phyloP scores from a whole-genome alignment of 768 basidiomycete genomes.

The Boletellus ananiceps region DNA sequence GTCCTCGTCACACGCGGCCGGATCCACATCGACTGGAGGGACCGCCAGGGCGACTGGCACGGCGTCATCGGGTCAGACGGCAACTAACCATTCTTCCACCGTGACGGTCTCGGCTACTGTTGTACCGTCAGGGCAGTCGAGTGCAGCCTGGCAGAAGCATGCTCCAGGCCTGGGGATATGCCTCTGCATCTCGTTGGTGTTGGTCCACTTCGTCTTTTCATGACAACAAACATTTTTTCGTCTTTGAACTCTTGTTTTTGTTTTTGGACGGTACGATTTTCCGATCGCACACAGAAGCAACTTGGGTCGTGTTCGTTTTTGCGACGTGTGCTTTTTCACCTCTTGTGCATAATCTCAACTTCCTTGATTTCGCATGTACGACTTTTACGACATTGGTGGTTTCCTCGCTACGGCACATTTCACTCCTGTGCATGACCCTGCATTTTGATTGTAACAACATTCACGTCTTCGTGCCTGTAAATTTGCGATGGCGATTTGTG shows the following conservation, averaged over 20 bases:
- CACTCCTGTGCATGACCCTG: conserved; percentile 19
- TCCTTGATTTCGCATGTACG: conserved; percentile 11
- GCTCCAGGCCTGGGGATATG: conserved; percentile 11
- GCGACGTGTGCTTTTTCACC: conserved; percentile 3
- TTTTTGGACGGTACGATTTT: conserved; percentile 8
- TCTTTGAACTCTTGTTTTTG: background rate
- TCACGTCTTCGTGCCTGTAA: background rate
- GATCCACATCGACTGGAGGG: background rate
- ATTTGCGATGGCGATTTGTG: background rate
- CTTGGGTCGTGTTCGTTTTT: conserved; percentile 10
- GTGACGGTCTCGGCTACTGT: conserved; percentile 2
- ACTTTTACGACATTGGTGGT: conserved; percentile 15
- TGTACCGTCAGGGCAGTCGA: conserved; percentile 15
- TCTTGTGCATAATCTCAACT: conserved; percentile 15
- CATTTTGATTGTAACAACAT: conserved; percentile 23
- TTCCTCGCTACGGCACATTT: conserved; percentile 12
- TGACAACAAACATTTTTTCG: background rate
- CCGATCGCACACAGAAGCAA: conserved; percentile 2
- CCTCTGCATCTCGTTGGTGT: conserved; percentile 15
- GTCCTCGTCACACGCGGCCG: background rate
- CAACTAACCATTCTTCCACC: conserved; percentile 1
- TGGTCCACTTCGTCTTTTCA: conserved; percentile 18
- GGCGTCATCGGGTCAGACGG: background rate
- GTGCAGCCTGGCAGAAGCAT: conserved; percentile 25
- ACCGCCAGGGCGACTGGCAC: background rate